Base-by-base conservation (phyloP, 345 rosid species). In the Eutrema heterophyllum region DNA sequence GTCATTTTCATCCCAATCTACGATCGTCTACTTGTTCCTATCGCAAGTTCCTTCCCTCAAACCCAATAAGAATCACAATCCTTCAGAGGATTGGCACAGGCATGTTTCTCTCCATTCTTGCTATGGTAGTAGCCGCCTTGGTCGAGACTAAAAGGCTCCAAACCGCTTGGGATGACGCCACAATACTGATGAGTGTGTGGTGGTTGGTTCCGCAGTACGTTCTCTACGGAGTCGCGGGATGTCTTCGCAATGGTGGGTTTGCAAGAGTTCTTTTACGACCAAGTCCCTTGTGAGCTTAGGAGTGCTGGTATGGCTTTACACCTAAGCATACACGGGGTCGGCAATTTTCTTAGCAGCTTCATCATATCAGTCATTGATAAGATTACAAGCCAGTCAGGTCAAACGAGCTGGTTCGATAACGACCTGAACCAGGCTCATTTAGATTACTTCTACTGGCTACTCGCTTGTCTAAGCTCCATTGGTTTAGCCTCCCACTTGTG, bases 231-330 rank as follows among this genome's bases (percentile, higher is more conserved):
- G 7, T 74, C 39, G 18, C 79, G n/a, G 0, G 65, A 80, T 9
- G 85, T 73, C 15, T 86, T 87, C 65, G 72, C 86, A n/a, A 53
- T 73, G 54, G 84, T 84, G 55, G 92, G 89, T 57, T 68, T 85
- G 36, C 87, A 84, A 50, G 87, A 85, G 67, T 84, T 85, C 67
- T 84, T 84, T 78, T 87, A 84, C 14, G 85, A 81, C 62, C 92
- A 86, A 59, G 80, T 84, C 49, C 84, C 87, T 6, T 60, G 40
- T 14, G 86, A 82, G 64, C 44, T 84, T 39, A 87, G 80, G 15
- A 87, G 87, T 46, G 58, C 85, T 36, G 92, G 89, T 45, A 79
- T 87, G 16, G 78, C 92, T 6, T 63, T 87, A 5, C 78, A 80
- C 30, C 78, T 87, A 13, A 87, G 88, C 52, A 72, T 84, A 38